Conservation (phyloP, 148 eudicot species). For the Spergularia marina region DNA sequence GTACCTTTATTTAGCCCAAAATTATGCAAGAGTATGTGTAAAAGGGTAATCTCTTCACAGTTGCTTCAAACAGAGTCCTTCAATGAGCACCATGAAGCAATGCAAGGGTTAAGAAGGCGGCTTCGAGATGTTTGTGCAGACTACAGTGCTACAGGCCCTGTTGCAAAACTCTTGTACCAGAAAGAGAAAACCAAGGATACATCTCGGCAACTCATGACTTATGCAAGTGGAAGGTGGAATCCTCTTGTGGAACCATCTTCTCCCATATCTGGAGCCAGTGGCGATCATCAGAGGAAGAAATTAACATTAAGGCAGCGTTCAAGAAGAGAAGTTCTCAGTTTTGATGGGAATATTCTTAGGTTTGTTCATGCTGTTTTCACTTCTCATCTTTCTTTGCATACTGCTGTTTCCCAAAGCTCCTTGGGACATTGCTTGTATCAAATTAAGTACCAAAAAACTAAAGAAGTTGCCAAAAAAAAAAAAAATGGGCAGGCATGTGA, state of each 20-base stretch:
- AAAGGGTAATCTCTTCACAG: constrained; percentile 70
- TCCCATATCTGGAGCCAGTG: constrained; percentile 67
- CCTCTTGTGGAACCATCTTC: constrained; percentile 90
- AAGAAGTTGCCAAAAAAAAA: no score
- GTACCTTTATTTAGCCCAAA: constrained; percentile 91
- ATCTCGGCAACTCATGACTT: constrained; percentile 69
- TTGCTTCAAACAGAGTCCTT: constrained; percentile 73
- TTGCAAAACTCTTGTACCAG: constrained; percentile 75
- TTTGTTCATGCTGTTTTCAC: constrained; percentile 26
- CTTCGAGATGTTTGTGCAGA: constrained; percentile 68
- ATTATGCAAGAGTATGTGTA: constrained; percentile 73
- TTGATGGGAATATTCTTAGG: constrained; percentile 86
- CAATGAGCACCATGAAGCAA: constrained; percentile 73
- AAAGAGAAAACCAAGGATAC: constrained; percentile 58
- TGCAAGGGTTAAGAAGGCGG: constrained; percentile 74
- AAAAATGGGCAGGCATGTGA: no score
- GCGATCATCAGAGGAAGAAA: constrained; percentile 58
- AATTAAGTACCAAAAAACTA: no score
- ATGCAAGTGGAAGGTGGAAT: constrained; percentile 96
- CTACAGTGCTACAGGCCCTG: constrained; percentile 77
- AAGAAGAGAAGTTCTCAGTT: constrained; percentile 76
- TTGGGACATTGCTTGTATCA: not conserved
- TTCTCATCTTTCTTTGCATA: constrained; percentile 12
- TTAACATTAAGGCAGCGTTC: constrained; percentile 67
- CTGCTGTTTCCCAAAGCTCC: not conserved